Base-by-base conservation (phyloP, 1,284 basidiomycete genomes). In the Cryptococcus sp. region DNA sequence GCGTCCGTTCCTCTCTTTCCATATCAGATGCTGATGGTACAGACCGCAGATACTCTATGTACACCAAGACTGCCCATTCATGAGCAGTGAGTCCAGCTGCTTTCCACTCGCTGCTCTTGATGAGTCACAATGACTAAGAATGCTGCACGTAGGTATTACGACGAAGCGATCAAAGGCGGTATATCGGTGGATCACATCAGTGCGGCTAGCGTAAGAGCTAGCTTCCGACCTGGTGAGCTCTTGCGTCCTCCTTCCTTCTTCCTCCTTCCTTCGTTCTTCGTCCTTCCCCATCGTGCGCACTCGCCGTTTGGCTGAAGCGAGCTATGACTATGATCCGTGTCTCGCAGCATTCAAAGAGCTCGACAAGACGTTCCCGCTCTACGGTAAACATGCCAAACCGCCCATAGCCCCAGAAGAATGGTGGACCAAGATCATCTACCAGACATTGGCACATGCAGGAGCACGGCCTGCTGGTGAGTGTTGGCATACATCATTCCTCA, bases 1-100 rank as follows among this genome's bases (percentile, higher is more conserved):
- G 15, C 31, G 22, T 19, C 53, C 3, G 13, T 42, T 13, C 13
- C 3, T 19, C 22, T 47, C 13, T 22, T 20, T 10, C 50, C 50
- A n/a, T 8, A 19, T 5, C 2, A 44, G 52, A 47, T n/a, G 31
- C 48, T 31, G n/a, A 31, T 23, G 54, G 53, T 65, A 19, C 56
- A n/a, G n/a, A 7, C 31, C 31, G 3, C 16, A 79, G 78, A 79
- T 56, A 79, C 77, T 3, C 69, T 79, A 17, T 74, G 75, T 59
- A 80, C 78, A 0, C 78, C 78, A 1, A 66, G 74, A 1, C 42
- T 73, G 17, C 75, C 78, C 0, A 71, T 80, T 3, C 75, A 78
- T 50, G 67, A 73, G 23, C 78, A 80, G 75, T 76, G 22, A 54
- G 67, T 44, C 15, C 25, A 25, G 6, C 25, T 25, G 3, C 25